These are phyloP conservation scores for Taphrina confusa DNA, from an alignment of 1,139 yeast species.

Conservation along the genomic window DNA sequence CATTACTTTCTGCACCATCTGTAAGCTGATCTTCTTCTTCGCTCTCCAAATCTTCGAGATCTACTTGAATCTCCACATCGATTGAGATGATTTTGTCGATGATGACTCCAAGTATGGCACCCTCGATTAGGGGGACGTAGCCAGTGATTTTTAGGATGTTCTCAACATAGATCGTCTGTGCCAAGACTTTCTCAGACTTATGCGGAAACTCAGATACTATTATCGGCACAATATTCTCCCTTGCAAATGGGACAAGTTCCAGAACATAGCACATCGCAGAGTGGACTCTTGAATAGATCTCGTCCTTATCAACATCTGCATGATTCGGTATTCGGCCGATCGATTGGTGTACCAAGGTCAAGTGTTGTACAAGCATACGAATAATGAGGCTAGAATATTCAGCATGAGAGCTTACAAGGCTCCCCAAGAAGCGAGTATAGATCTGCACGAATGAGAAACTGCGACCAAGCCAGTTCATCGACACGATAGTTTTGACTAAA, in stretches of 20 bases:
- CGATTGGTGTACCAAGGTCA: conserved; percentile 27
- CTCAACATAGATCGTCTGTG: conserved; percentile 36
- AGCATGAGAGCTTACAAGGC: conserved; percentile 38
- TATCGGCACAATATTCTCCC: conserved; percentile 34
- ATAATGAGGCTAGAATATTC: conserved; percentile 35
- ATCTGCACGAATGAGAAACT: conserved; percentile 34
- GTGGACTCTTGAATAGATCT: conserved; percentile 37
- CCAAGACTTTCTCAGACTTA: conserved; percentile 34
- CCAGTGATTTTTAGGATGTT: conserved; percentile 36
- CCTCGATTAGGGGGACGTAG: conserved; percentile 36
- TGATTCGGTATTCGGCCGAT: conserved; percentile 30
- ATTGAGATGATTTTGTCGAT: conserved; percentile 38
- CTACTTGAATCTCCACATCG: conserved; percentile 37
- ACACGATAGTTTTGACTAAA: conserved; percentile 33
- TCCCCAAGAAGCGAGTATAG: conserved; percentile 37
- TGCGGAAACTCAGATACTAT: conserved; percentile 37
- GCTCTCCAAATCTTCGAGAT: conserved; percentile 34
- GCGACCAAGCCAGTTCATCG: conserved; percentile 35
- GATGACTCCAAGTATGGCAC: conserved; percentile 35
- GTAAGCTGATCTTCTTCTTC: conserved; percentile 31
- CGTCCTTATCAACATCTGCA: conserved; percentile 12
- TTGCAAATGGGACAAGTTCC: conserved; percentile 38
- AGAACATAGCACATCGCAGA: conserved; percentile 36
- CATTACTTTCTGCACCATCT: conserved; percentile 12
- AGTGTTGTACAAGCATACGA: conserved; percentile 36